Conservation (phyloP, 495 filamentous ascomycete species). For the Penicillium canariense region DNA sequence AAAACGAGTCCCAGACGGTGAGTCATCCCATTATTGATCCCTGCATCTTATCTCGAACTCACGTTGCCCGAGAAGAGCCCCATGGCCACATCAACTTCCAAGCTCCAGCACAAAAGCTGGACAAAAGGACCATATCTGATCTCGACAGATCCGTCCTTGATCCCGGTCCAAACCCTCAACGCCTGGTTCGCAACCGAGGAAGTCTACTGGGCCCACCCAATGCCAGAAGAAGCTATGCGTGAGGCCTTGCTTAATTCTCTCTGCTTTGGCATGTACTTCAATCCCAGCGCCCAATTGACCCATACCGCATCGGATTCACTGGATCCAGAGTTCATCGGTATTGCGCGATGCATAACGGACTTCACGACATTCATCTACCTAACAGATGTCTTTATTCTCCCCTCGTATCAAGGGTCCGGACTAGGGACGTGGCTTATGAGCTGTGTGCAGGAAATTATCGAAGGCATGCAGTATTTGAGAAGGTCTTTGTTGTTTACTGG, state of each 20-base stretch:
- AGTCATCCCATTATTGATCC: too few relatives aligned
- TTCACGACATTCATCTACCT: conserved; percentile 64
- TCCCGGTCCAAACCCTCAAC: conserved; percentile 50
- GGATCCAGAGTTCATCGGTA: conserved; percentile 45
- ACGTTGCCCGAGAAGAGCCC: not conserved
- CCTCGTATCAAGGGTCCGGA: conserved; percentile 55
- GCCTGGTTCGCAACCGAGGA: conserved; percentile 48
- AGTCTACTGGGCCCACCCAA: conserved; percentile 54
- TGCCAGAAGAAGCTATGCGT: conserved; percentile 37
- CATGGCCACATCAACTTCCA: not conserved
- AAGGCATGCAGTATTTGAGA: conserved; percentile 53
- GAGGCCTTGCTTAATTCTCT: conserved; percentile 51
- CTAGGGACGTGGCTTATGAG: conserved; percentile 61
- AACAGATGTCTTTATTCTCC: conserved; percentile 64
- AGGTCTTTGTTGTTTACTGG: conserved; percentile 50
- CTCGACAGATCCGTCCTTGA: conserved; percentile 48
- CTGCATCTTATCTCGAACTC: too few relatives aligned
- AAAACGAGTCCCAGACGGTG: too few relatives aligned
- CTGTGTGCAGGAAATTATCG: conserved; percentile 54
- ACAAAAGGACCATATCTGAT: conserved; percentile 38
- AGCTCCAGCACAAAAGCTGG: conserved; percentile 15
- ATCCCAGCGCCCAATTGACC: not conserved
- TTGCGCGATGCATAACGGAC: conserved; percentile 65
- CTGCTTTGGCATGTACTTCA: conserved; percentile 53
- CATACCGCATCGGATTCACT: not conserved